Evolutionary conservation across 768 basidiomycete genomes (phyloP), one percentile per base, ranked within the genome.

Genomic region (Pseudohyphozyma bogoriensis): DNA sequence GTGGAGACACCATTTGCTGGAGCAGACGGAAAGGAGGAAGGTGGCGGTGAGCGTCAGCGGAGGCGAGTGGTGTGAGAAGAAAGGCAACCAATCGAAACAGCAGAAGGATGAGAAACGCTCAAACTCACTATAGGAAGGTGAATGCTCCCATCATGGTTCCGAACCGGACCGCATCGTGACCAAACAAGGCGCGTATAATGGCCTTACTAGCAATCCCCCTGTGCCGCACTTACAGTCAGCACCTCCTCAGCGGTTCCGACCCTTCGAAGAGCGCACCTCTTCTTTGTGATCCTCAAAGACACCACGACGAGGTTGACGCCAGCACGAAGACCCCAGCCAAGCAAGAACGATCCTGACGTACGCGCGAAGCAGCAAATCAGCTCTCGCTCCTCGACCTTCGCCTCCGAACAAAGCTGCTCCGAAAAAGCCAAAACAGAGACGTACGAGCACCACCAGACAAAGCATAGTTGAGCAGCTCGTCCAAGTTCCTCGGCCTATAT

Each of bases 241-340:
- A n/a, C n/a, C n/a, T n/a, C n/a, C n/a, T 33, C 51, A 47, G 58
- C 51, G 44, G 28, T 31, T 26, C n/a, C 18, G 49, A 10, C 20
- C 12, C 42, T 35, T 20, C 55, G 29, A n/a, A 50, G 29, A 44
- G n/a, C 31, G 32, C 20, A 89, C 89, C 79, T 83, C 49, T 84
- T 77, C 49, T 75, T 79, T 28, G 85, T 80, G 16, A 88, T 80
- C 35, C 85, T 78, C 55, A 91, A 80, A n/a, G 88, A 72, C 8
- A 85, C 80, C 13, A 95, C 73, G 15, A 90, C 81, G 18, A 92
- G 71, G 70, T 90, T 95, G 31, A 97, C 79, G 26, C 84, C 83
- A 0, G 89, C 85, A 26, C 92, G 80, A 36, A 93, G 83, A 36
- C 81, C 81, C 65, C 87, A 89, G 1, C 85, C 90, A 22, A 96